Evolutionary conservation across 208 protist species (phyloP), one percentile per base, ranked within the genome.

Genomic region (Wallacemonas sp.): DNA sequence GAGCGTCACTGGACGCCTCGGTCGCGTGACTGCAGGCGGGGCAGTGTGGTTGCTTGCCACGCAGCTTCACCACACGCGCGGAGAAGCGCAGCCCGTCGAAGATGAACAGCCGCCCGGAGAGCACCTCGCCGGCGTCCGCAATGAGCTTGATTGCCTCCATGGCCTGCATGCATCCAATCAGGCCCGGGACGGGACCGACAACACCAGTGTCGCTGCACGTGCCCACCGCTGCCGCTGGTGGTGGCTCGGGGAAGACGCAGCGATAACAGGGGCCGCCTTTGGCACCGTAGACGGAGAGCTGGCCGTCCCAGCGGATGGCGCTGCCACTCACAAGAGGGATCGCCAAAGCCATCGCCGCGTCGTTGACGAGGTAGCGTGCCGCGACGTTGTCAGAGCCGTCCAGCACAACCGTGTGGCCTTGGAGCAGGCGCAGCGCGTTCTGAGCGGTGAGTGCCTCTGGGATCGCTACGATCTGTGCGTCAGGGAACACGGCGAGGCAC

Each of bases 111-210:
- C 88, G 80, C 1, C 91, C 87, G 2, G 64, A 64, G 11, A 98
- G 71, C 0, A 78, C 46, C 6, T 91, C 80, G 9, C 90, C 90
- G 2, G 84, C 81, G 29, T 75, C 76, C 17, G 83, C 64, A 29
- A 97, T 38, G 24, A 98, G 58, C 69, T 98, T 98, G 34, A 97
- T 55, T 19, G 72, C 80, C 67, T 99, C 94, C 43, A 98, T 66
- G 34, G 97, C 96, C 74, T 98, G 96, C 61, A 99, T 63, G 48
- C 84, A 93, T 2, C 97, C 97, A 46, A 99, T 98, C 68, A 94
- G 82, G 16, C 96, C 97, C 1, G 96, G 90, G n/a, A 98, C 78
- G 2, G 92, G 83, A 1, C 95, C 95, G 32, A 98, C 44, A 33
- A 99, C 95, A 29, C 97, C 97, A 1, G 68, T 87, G 68, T 98